These are phyloP conservation scores for Linnemannia exigua DNA, from an alignment of 192 early-diverging fungal genomes.

Conservation along the genomic window DNA sequence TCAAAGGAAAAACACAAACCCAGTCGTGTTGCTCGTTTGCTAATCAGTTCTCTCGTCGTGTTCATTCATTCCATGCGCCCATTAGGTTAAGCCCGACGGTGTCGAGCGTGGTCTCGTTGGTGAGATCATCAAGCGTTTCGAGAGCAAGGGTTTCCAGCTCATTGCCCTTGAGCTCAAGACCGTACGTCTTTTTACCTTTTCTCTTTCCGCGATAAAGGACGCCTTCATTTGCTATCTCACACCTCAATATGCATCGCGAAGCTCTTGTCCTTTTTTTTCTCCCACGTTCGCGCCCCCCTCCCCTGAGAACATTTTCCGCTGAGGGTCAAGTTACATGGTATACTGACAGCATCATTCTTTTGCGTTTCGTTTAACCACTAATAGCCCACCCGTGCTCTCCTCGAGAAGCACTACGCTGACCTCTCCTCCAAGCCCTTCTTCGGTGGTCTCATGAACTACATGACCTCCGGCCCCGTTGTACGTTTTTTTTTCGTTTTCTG, in stretches of 20 bases:
- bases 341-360: slow-evolving; percentile 2
- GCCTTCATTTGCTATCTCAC: not conserved
- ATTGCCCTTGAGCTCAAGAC: slow-evolving; percentile 84
- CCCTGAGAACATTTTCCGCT: not conserved
- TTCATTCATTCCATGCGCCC: slow-evolving; percentile 4
- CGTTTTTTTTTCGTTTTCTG: slow-evolving; percentile 61
- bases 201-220: not conserved
- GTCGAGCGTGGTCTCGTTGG: slow-evolving; percentile 89
- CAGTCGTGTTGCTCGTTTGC: not conserved
- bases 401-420: slow-evolving; percentile 92
- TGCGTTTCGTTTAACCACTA: not conserved
- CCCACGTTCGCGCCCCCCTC: not conserved
- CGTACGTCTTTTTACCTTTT: slow-evolving; percentile 30
- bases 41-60: not conserved
- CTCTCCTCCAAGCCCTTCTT: slow-evolving; percentile 91
- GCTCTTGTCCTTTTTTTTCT: slow-evolving; percentile 9
- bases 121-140: slow-evolving; percentile 90
- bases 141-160: slow-evolving; percentile 92
- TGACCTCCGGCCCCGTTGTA: slow-evolving; percentile 92
- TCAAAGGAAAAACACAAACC: no score
- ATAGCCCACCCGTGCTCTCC: slow-evolving; percentile 70
- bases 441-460: slow-evolving; percentile 90
- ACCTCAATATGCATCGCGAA: not conserved
- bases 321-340: slow-evolving; percentile 12
- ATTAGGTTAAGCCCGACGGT: slow-evolving; percentile 83